Evolutionary conservation across 208 protist genomes (phyloP).

Genomic region (Phytomonas sp.): DNA sequence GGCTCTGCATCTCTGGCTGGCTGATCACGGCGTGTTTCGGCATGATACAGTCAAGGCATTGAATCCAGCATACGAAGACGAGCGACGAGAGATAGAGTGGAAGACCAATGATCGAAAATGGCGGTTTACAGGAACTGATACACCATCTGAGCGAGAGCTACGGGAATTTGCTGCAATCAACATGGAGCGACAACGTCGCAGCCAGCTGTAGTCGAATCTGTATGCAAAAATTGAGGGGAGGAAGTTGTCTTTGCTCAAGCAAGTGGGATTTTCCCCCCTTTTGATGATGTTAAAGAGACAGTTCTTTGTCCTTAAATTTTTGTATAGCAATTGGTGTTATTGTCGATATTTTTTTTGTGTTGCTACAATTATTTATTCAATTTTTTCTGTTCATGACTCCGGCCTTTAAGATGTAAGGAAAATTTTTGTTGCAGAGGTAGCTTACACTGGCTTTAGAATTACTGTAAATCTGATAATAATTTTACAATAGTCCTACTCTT

Average conservation of each 20-base stretch:
- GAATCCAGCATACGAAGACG: conserved; percentile 81
- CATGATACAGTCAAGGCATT: conserved; percentile 85
- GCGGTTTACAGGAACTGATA: conserved; percentile 76
- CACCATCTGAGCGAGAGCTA: conserved; percentile 68
- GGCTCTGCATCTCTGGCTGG: conserved; percentile 77
- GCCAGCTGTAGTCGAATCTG: background rate
- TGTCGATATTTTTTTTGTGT: conserved; percentile 9
- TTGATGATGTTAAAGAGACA: background rate
- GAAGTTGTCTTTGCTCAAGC: background rate
- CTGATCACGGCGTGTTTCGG: conserved; percentile 80
- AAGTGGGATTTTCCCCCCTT: background rate
- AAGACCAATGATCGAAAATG: conserved; percentile 85
- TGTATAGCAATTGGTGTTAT: conserved; percentile 1
- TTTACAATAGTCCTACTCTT: background rate
- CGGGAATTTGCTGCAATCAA: conserved; percentile 85
- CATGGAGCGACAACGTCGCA: conserved; percentile 38
- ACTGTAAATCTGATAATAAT: background rate
- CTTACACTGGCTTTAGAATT: background rate
- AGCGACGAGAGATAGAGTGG: conserved; percentile 70
- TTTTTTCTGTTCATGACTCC: conserved; percentile 5
- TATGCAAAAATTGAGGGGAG: background rate
- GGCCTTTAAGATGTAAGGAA: background rate
- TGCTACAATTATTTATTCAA: conserved; percentile 6
- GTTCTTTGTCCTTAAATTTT: background rate
- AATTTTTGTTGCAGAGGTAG: background rate